A percentile compares a stretch with the other conserved stretches of the same genome.
Evolutionary conservation across 441 rosid species (phyloP).

Genomic region (Bocquillonia castaneifolia): DNA sequence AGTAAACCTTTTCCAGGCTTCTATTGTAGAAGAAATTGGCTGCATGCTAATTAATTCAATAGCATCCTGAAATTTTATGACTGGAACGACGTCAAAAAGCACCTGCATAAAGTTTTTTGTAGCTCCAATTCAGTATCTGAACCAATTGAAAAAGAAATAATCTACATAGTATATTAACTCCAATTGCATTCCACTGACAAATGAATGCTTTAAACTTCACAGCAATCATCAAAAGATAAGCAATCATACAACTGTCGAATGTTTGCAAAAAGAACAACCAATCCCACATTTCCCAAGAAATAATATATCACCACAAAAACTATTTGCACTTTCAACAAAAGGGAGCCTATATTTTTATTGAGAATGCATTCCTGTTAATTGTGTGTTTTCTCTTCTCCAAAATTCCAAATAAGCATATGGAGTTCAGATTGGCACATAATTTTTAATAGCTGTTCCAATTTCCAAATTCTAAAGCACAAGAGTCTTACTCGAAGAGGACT

Average conservation of each 20-base stretch:
- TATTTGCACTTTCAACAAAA: not conserved
- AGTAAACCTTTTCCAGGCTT: slow-evolving; percentile 79
- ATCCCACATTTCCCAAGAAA: not conserved
- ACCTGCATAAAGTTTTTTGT: slow-evolving; percentile 48
- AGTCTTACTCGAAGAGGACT: slow-evolving; percentile 87
- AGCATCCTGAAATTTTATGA: slow-evolving; percentile 82
- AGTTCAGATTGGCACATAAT: slow-evolving; percentile 5
- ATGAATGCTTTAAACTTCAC: slow-evolving; percentile 11
- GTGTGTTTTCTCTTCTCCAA: slow-evolving; percentile 1
- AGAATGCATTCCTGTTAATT: not conserved
- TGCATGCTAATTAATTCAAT: slow-evolving; percentile 88
- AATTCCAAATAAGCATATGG: not conserved
- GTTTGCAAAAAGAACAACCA: not conserved
- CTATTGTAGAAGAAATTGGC: slow-evolving; percentile 74
- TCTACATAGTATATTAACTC: not conserved
- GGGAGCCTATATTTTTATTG: not conserved
- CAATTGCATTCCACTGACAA: slow-evolving; percentile 2
- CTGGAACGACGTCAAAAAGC: slow-evolving; percentile 91
- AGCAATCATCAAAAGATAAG: slow-evolving; percentile 6
- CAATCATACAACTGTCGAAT: not conserved
- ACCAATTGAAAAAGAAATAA: not conserved
- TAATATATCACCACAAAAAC: not conserved
- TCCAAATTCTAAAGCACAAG: not conserved
- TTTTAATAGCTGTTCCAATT: not conserved
- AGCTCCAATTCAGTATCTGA: slow-evolving; percentile 22